Conservation (phyloP, 2,329 filamentous ascomycete genomes). For the Colletotrichum musae region DNA sequence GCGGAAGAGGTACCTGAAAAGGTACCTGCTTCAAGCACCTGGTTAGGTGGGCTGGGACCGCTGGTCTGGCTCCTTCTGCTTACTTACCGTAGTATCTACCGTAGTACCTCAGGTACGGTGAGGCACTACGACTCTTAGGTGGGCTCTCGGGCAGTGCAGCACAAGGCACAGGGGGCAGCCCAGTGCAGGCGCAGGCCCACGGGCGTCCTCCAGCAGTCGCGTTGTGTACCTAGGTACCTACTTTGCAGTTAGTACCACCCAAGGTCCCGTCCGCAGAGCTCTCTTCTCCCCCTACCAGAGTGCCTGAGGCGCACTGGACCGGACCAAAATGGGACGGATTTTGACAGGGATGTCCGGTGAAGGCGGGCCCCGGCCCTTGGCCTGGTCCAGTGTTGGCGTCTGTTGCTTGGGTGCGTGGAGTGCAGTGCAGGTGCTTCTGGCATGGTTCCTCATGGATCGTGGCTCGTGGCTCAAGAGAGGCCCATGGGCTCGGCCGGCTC, state of each 20-base stretch:
- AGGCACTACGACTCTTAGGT: too few species aligned
- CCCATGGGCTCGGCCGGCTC: neutral
- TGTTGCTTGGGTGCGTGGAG: neutral
- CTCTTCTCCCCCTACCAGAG: neutral
- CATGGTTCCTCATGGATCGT: neutral
- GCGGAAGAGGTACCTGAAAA: neutral
- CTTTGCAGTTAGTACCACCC: too few species aligned
- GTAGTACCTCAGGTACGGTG: neutral
- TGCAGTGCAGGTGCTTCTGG: neutral
- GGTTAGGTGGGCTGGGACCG: constrained; percentile 3
- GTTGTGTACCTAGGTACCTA: too few species aligned
- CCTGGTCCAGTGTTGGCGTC: constrained; percentile 11
- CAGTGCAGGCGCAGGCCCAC: constrained; percentile 20
- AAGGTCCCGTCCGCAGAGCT: constrained; percentile 1
- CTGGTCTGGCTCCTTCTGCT: constrained; percentile 19
- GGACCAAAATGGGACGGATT: constrained; percentile 23
- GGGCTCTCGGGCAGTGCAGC: constrained; percentile 35
- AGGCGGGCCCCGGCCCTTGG: constrained; percentile 20
- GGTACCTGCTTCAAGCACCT: constrained; percentile 6
- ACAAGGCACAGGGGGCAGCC: constrained; percentile 32
- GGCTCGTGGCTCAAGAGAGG: too few species aligned
- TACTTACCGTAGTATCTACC: neutral
- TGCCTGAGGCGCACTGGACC: neutral
- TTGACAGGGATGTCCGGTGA: constrained; percentile 34
- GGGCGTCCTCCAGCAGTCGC: constrained; percentile 14